Evolutionary conservation across 2,329 filamentous ascomycete genomes (phyloP).

Genomic region (Cyclaneusma minus): DNA sequence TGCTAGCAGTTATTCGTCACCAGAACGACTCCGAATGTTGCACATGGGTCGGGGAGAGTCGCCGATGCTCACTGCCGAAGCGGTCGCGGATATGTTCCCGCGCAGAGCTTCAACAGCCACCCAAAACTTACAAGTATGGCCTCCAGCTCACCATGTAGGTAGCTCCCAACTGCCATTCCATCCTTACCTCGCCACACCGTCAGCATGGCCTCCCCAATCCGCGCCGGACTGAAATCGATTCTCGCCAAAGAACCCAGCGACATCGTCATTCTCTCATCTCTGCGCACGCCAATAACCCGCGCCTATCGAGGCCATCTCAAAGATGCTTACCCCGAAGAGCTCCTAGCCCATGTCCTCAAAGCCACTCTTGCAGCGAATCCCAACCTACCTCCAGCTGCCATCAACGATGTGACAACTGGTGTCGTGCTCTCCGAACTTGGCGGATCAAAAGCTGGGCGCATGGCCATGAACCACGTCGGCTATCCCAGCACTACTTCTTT

Average conservation of each 20-base stretch:
- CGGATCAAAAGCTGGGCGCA: constrained; percentile 77
- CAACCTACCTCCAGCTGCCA: constrained; percentile 49
- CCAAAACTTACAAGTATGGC: too few species aligned
- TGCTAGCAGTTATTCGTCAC: too few species aligned
- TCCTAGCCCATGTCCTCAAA: constrained; percentile 51
- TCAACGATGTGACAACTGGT: constrained; percentile 74
- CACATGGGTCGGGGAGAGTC: too few species aligned
- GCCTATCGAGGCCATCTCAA: constrained; percentile 72
- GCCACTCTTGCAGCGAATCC: constrained; percentile 61
- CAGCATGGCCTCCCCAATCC: constrained; percentile 34
- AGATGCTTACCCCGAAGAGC: constrained; percentile 81
- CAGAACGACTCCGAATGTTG: too few species aligned
- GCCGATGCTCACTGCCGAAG: too few species aligned
- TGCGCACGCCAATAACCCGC: constrained; percentile 75
- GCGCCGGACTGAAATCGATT: constrained; percentile 57
- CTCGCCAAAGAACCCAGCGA: constrained; percentile 68
- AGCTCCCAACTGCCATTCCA: too few species aligned
- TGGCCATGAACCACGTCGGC: constrained; percentile 77
- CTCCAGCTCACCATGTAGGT: too few species aligned
- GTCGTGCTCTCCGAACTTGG: constrained; percentile 85
- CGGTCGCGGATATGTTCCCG: too few species aligned
- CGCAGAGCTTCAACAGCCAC: too few species aligned
- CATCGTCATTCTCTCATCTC: constrained; percentile 76
- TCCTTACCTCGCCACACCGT: constrained; percentile 1
- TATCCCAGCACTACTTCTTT: constrained; percentile 58